Evolutionary conservation across 2,329 filamentous ascomycete species (phyloP).

Genomic region (Cryphonectria radicalis): DNA sequence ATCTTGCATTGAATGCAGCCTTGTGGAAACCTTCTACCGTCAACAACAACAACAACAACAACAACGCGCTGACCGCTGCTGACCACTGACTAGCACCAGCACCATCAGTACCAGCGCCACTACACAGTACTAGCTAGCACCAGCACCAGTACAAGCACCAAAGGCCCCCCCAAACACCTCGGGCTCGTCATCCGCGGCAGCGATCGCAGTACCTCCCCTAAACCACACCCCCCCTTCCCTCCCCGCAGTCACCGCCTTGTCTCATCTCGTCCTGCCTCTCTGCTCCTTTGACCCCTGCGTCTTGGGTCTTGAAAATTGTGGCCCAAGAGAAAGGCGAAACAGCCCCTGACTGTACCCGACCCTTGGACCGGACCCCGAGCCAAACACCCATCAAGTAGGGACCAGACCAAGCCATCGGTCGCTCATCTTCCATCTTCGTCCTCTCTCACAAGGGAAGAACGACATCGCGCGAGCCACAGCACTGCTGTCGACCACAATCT

Average conservation of each 20-base stretch:
- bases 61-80: not conserved
- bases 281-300: not conserved
- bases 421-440: not conserved
- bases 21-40: not conserved
- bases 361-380: slow-evolving; percentile 5
- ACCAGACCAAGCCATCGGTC: slow-evolving; percentile 13
- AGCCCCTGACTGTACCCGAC: slow-evolving; percentile 20
- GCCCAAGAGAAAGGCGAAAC: slow-evolving; percentile 20
- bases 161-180: not conserved
- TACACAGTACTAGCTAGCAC: not conserved
- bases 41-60: not conserved
- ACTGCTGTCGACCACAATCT: slow-evolving; percentile 6
- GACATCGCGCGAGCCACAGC: slow-evolving; percentile 4
- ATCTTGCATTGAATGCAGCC: not conserved
- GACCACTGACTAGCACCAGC: not conserved
- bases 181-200: not conserved
- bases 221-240: not conserved
- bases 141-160: not conserved
- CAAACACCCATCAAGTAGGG: slow-evolving; percentile 1
- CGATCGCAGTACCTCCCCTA: not conserved
- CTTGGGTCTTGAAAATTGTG: slow-evolving; percentile 7
- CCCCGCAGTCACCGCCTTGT: slow-evolving; percentile 4
- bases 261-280: slow-evolving; percentile 3
- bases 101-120: not conserved
- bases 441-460: slow-evolving; percentile 7